phyloP scores from a whole-genome alignment of 2,329 filamentous ascomycete species.

The Podosphaera aphanis region DNA sequence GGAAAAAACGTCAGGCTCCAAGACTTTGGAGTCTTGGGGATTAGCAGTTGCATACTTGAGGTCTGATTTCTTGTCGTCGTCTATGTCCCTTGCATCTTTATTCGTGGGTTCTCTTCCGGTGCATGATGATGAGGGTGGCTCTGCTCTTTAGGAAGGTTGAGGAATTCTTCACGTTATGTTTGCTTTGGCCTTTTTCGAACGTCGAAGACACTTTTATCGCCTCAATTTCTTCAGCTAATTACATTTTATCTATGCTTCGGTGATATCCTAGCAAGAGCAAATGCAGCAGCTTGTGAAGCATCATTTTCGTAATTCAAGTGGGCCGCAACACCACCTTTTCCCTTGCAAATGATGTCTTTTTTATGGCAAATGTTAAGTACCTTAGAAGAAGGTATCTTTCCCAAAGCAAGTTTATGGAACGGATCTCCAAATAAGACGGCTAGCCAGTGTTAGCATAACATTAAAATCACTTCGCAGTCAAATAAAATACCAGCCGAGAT shows the following conservation, averaged over 20 bases:
- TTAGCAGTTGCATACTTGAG: too few relatives aligned
- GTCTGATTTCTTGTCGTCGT: too few relatives aligned
- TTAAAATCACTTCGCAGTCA: not conserved
- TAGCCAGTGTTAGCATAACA: not conserved
- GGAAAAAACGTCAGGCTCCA: too few relatives aligned
- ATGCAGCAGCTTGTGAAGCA: not conserved
- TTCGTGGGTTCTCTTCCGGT: too few relatives aligned
- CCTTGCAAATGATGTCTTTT: conserved; percentile 1
- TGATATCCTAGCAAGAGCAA: conserved; percentile 1
- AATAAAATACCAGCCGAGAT: not conserved
- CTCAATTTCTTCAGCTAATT: too few relatives aligned
- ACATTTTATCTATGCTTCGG: not conserved
- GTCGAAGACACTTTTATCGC: too few relatives aligned
- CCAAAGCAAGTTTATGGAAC: not conserved
- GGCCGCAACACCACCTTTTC: not conserved
- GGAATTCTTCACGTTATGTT: too few relatives aligned
- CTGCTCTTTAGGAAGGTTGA: too few relatives aligned
- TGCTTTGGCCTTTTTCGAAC: too few relatives aligned
- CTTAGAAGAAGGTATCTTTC: not conserved
- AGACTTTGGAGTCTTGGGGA: too few relatives aligned
- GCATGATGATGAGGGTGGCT: too few relatives aligned
- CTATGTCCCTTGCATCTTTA: too few relatives aligned
- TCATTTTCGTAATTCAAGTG: conserved; percentile 1
- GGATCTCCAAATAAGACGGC: not conserved
- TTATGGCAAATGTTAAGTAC: not conserved